These are phyloP conservation scores for Nothophoma quercina DNA, from an alignment of 2,329 filamentous ascomycete species.

Conservation along the genomic window DNA sequence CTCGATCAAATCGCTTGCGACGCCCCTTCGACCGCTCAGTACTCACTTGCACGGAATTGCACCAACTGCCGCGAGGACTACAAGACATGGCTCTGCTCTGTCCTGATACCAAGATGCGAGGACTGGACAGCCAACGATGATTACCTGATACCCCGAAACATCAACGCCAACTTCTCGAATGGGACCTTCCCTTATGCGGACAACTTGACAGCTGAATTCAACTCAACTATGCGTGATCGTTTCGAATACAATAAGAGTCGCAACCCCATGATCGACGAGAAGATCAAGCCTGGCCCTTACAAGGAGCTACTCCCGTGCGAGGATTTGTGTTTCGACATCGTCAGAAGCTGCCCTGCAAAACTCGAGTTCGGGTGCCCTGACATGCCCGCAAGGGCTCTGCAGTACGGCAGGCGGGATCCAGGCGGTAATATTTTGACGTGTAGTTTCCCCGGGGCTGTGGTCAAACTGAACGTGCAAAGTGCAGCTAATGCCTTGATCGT, in stretches of 20 bases:
- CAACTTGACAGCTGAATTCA: slow-evolving; percentile 30
- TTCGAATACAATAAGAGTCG: slow-evolving; percentile 66
- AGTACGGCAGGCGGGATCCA: slow-evolving; percentile 37
- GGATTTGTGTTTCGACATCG: slow-evolving; percentile 85
- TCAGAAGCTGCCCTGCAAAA: slow-evolving; percentile 80
- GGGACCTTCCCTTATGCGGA: slow-evolving; percentile 55
- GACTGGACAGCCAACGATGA: slow-evolving; percentile 70
- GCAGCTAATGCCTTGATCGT: slow-evolving; percentile 11
- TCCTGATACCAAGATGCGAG: slow-evolving; percentile 89
- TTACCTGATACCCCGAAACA: slow-evolving; percentile 72
- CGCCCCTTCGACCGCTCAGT: slow-evolving; percentile 73
- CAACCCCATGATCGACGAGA: slow-evolving; percentile 74
- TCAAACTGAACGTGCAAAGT: slow-evolving; percentile 44
- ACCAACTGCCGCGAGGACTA: slow-evolving; percentile 79
- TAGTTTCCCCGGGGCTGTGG: slow-evolving; percentile 53
- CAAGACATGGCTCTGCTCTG: slow-evolving; percentile 93
- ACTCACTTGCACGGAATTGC: slow-evolving; percentile 82
- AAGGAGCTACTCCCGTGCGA: slow-evolving; percentile 91
- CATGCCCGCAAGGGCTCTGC: slow-evolving; percentile 18
- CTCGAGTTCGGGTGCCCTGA: slow-evolving; percentile 79
- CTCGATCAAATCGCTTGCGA: slow-evolving; percentile 88
- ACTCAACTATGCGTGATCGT: slow-evolving; percentile 32
- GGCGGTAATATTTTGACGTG: slow-evolving; percentile 40
- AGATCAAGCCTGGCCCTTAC: slow-evolving; percentile 84
- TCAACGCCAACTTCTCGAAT: slow-evolving; percentile 73